phyloP scores from a whole-genome alignment of 306 rosid species.

The Fragaria vesca region DNA sequence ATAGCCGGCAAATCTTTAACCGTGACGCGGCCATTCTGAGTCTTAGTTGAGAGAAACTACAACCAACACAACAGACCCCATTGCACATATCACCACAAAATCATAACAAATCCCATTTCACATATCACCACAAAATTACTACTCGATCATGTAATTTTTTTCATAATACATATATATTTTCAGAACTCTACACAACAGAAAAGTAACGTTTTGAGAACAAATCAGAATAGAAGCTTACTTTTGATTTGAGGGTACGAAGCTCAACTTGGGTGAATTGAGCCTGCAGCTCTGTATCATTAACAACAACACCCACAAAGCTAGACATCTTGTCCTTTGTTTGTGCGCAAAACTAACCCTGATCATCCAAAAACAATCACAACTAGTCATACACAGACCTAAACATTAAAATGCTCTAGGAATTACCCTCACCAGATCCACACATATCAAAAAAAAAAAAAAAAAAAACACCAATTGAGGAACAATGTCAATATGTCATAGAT shows the following conservation, averaged over 20 bases:
- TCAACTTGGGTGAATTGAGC: constrained; percentile 99
- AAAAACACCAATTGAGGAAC: constrained; percentile 19
- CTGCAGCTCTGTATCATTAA: constrained; percentile 92
- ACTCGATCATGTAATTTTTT: constrained; percentile 9
- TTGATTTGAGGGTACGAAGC: constrained; percentile 91
- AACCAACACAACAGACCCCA: constrained; percentile 28
- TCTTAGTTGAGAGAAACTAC: constrained; percentile 70
- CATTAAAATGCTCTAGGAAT: constrained; percentile 4
- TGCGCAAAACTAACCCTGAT: constrained; percentile 30
- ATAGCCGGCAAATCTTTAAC: constrained; percentile 65
- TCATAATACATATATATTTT: neutral
- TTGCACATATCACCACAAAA: constrained; percentile 21
- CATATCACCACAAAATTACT: constrained; percentile 17
- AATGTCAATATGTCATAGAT: neutral
- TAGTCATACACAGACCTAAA: neutral
- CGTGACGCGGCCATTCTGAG: constrained; percentile 60
- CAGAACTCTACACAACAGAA: neutral
- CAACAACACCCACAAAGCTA: constrained; percentile 83
- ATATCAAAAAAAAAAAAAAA: neutral
- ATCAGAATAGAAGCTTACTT: constrained; percentile 38
- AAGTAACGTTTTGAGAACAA: neutral
- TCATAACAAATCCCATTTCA: neutral
- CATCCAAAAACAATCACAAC: constrained; percentile 19
- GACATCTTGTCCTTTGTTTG: constrained; percentile 63
- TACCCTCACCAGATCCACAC: constrained; percentile 17